Percentiles rank a stretch among this genome's conserved stretches.
These are phyloP conservation scores for Hylodesmum podocarpum DNA, from an alignment of 306 rosid species.

Conservation along the genomic window DNA sequence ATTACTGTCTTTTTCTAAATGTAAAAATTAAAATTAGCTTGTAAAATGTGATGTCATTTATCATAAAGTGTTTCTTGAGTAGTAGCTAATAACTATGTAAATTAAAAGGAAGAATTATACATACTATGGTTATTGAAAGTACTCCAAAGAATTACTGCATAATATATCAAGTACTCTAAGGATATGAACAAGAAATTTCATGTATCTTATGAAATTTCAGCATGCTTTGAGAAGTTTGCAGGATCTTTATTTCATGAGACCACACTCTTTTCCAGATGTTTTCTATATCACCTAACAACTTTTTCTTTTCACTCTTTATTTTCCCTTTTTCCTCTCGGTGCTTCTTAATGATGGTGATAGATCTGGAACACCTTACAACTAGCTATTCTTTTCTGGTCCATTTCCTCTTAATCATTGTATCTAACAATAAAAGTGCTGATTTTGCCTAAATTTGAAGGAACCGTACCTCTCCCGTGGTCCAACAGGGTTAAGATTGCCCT, in stretches of 20 bases:
- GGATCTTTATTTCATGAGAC: not conserved
- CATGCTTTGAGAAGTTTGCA: slow-evolving; percentile 3
- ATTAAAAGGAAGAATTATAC: not conserved
- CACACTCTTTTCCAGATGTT: not conserved
- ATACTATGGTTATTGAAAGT: not conserved
- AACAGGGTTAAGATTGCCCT: slow-evolving; percentile 91
- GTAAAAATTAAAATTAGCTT: not conserved
- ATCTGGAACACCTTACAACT: not conserved
- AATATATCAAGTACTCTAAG: not conserved
- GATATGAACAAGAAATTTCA: not conserved
- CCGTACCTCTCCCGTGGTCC: slow-evolving; percentile 94
- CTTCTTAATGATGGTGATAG: slow-evolving; percentile 16
- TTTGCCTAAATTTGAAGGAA: slow-evolving; percentile 63
- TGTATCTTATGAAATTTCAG: not conserved
- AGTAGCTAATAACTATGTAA: not conserved
- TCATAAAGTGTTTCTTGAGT: not conserved
- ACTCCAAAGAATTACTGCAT: not conserved
- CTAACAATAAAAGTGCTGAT: slow-evolving; percentile 38
- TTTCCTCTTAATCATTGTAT: slow-evolving; percentile 6
- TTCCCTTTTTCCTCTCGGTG: not conserved
- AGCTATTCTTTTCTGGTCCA: slow-evolving; percentile 9
- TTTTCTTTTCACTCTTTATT: not conserved
- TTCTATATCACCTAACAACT: not conserved
- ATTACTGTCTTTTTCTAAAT: not conserved
- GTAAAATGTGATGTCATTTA: not conserved